Evolutionary conservation across 306 rosid genomes (phyloP).

Genomic region (Pterocarpus macrocarpus): DNA sequence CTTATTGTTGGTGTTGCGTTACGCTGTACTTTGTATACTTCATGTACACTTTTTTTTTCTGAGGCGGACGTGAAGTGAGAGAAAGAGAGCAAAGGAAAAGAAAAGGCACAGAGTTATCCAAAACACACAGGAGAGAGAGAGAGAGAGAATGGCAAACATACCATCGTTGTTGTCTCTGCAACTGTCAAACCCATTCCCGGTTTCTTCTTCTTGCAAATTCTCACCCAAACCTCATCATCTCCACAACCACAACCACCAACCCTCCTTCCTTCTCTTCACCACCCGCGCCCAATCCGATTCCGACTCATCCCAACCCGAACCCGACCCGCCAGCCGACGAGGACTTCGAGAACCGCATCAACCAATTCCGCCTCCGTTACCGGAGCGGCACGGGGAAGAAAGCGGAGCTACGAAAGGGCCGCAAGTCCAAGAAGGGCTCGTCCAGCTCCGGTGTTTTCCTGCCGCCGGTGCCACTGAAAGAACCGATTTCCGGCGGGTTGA

Average conservation of each 20-base stretch:
- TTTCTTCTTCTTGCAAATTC: constrained; percentile 36
- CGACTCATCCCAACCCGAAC: constrained; percentile 33
- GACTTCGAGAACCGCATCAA: constrained; percentile 64
- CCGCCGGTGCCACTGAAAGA: constrained; percentile 88
- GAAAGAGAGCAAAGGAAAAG: not conserved
- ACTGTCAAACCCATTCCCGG: constrained; percentile 57
- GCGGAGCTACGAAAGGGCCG: constrained; percentile 70
- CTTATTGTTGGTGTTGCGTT: no score
- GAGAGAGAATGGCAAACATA: constrained; percentile 64
- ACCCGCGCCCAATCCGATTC: constrained; percentile 65
- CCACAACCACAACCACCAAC: constrained; percentile 44
- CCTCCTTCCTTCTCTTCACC: constrained; percentile 45
- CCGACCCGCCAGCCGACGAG: constrained; percentile 45
- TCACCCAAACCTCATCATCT: constrained; percentile 45
- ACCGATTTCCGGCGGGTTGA: constrained; percentile 70
- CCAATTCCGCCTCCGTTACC: constrained; percentile 67
- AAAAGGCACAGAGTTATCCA: constrained; percentile 16
- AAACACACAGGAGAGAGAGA: constrained; percentile 6
- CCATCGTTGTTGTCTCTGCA: constrained; percentile 57
- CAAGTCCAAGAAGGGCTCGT: constrained; percentile 57
- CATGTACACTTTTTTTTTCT: not conserved
- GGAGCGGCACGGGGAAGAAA: constrained; percentile 89
- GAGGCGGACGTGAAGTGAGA: not conserved
- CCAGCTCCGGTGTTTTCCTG: constrained; percentile 61
- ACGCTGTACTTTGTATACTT: no score